These are phyloP conservation scores for Wickerhamiella siamensis DNA, from an alignment of 805 yeast species.

Conservation along the genomic window DNA sequence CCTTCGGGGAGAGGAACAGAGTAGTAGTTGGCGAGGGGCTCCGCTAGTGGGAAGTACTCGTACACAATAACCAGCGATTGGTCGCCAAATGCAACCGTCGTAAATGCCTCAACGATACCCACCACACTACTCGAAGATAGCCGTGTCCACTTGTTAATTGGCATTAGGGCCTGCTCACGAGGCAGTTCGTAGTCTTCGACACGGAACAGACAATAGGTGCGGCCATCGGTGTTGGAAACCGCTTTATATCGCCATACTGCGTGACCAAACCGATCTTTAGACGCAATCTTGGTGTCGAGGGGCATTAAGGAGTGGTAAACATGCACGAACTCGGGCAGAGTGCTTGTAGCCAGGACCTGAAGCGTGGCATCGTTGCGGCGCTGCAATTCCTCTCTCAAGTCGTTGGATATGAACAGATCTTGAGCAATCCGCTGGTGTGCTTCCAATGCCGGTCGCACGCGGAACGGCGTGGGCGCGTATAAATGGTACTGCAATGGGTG, in stretches of 20 bases:
- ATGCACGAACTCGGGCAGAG: constrained; percentile 63
- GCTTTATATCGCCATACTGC: constrained; percentile 62
- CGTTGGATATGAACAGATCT: constrained; percentile 56
- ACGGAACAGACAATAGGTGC: constrained; percentile 60
- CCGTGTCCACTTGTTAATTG: constrained; percentile 54
- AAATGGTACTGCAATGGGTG: constrained; percentile 57
- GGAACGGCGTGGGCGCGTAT: constrained; percentile 78
- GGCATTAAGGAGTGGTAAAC: constrained; percentile 78
- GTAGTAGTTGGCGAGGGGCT: constrained; percentile 52
- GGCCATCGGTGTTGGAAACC: constrained; percentile 63
- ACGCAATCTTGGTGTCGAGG: constrained; percentile 34
- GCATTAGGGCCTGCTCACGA: constrained; percentile 40
- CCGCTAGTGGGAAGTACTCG: constrained; percentile 71
- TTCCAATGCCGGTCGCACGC: constrained; percentile 30
- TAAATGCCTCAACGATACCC: constrained; percentile 63
- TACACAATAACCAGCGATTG: constrained; percentile 61
- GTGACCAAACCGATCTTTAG: constrained; percentile 33
- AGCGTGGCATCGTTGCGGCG: constrained; percentile 68
- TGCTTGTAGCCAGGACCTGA: constrained; percentile 44
- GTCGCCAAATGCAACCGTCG: constrained; percentile 76
- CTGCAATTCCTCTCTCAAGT: constrained; percentile 56
- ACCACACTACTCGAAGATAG: constrained; percentile 44
- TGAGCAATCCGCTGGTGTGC: constrained; percentile 60
- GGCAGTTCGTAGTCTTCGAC: constrained; percentile 43
- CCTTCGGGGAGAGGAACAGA: constrained; percentile 40